These are phyloP conservation scores for Gaeumannomyces sp. DNA, from an alignment of 2,329 filamentous ascomycete species.

Conservation along the genomic window DNA sequence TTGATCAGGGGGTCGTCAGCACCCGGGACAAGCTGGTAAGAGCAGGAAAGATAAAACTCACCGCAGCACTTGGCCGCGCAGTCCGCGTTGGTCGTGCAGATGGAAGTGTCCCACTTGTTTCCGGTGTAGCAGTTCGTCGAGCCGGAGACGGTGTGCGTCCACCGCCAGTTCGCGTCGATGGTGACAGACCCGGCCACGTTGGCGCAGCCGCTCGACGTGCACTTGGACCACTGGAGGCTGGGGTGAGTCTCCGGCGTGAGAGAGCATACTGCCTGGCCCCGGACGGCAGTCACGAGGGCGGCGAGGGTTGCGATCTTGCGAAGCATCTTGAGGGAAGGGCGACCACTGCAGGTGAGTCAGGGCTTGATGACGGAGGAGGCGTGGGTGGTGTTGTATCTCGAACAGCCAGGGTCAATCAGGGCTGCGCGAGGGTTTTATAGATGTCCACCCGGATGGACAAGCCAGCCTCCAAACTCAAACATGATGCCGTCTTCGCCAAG, in stretches of 20 bases:
- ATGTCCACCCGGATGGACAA: not conserved
- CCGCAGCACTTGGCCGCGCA: slow-evolving; percentile 48
- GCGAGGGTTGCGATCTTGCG: slow-evolving; percentile 28
- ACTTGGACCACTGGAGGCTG: slow-evolving; percentile 45
- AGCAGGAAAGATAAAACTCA: not conserved
- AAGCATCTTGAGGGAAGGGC: slow-evolving; percentile 18
- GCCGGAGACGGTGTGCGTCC: slow-evolving; percentile 42
- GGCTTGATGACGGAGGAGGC: not conserved
- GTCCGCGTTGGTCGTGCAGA: slow-evolving; percentile 39
- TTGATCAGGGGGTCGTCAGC: slow-evolving; percentile 37
- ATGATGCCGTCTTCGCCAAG: not conserved
- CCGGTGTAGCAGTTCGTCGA: slow-evolving; percentile 52
- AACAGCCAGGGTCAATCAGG: not conserved
- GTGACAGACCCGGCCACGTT: slow-evolving; percentile 43
- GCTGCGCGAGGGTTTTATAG: not conserved
- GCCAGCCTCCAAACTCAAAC: not conserved
- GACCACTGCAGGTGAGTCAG: not conserved
- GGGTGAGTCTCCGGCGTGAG: slow-evolving; percentile 45
- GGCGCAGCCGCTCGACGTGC: slow-evolving; percentile 45
- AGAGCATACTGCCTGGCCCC: slow-evolving; percentile 46
- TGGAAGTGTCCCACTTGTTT: slow-evolving; percentile 40
- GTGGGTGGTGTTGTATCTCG: not conserved
- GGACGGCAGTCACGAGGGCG: slow-evolving; percentile 35
- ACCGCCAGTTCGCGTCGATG: slow-evolving; percentile 57
- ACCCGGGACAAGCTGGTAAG: slow-evolving; percentile 32